Conservation (phyloP, 108 stramenopile genomes). For the Thalassiosira profunda region DNA sequence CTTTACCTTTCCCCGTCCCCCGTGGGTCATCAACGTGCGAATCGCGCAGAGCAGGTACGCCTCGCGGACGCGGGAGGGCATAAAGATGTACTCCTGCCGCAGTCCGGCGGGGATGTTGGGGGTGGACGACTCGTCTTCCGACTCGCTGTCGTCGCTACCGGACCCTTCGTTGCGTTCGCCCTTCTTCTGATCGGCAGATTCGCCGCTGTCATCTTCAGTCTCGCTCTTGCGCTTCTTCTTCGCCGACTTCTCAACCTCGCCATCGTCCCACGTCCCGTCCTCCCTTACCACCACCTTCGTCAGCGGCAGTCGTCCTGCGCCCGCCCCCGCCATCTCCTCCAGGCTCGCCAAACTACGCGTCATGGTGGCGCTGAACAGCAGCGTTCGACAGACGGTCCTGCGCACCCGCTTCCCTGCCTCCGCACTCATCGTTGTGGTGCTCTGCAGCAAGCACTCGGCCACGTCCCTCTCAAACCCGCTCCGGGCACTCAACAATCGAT, state of each 20-base stretch:
- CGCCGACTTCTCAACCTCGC: slow-evolving; percentile 1
- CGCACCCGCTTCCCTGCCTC: slow-evolving; percentile 33
- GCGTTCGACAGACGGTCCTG: slow-evolving; percentile 84
- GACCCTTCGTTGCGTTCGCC: slow-evolving; percentile 1
- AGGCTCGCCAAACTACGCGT: slow-evolving; percentile 84
- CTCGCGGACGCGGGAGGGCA: slow-evolving; percentile 91
- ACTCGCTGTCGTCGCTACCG: slow-evolving; percentile 34
- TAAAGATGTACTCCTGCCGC: slow-evolving; percentile 96
- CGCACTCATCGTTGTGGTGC: slow-evolving; percentile 26
- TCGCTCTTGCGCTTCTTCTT: slow-evolving; percentile 1
- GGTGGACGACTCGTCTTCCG: slow-evolving; percentile 29
- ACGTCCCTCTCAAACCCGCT: slow-evolving; percentile 94
- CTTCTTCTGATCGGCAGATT: slow-evolving; percentile 17
- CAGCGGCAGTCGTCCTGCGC: slow-evolving; percentile 69
- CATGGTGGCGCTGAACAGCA: slow-evolving; percentile 97
- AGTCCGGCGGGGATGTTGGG: slow-evolving; percentile 90
- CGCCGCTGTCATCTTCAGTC: slow-evolving; percentile 17
- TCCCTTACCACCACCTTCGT: slow-evolving; percentile 69
- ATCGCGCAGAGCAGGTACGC: slow-evolving; percentile 82
- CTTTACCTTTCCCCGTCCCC: slow-evolving; percentile 61
- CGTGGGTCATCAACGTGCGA: slow-evolving; percentile 78
- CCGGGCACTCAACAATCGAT: slow-evolving; percentile 87
- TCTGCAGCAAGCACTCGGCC: slow-evolving; percentile 79
- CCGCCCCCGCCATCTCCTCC: slow-evolving; percentile 82
- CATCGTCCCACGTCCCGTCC: slow-evolving; percentile 49